Evolutionary conservation across 169 alveolate species (phyloP).

Genomic region (Plasmodium billcollinsi): DNA sequence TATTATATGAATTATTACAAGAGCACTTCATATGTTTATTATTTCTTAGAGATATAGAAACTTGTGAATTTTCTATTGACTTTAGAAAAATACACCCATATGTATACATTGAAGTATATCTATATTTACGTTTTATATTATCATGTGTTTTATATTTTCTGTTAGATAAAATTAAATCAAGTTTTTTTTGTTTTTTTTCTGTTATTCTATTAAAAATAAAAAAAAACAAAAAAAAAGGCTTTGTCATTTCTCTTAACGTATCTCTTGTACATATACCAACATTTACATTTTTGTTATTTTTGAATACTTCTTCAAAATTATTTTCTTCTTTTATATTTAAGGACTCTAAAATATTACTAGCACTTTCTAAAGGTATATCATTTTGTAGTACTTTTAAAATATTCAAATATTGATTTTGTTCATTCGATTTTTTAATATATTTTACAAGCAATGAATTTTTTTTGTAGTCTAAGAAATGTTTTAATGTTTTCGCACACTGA

Average conservation of each 20-base stretch:
- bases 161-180: no score
- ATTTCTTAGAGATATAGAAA: constrained; percentile 1
- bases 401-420: neutral
- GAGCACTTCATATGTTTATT: neutral
- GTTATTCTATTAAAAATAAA: no score
- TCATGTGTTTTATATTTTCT: no score
- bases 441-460: neutral
- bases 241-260: neutral
- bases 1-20: no score
- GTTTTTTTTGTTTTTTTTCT: neutral
- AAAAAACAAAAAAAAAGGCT: no score
- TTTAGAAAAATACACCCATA: constrained; percentile 36
- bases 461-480: no score
- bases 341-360: constrained; percentile 8
- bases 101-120: neutral
- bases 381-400: neutral
- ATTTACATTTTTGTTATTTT: constrained; percentile 23
- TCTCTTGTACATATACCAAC: constrained; percentile 65
- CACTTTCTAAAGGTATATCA: neutral
- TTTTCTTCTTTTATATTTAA: constrained; percentile 30
- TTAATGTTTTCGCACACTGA: no score
- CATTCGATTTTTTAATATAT: constrained; percentile 9
- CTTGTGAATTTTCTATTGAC: constrained; percentile 19
- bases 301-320: constrained; percentile 26
- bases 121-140: no score